Evolutionary conservation across 73 alveolate genomes (phyloP), one percentile per base, ranked within the genome.

Genomic region (Symbiodinium natans): DNA sequence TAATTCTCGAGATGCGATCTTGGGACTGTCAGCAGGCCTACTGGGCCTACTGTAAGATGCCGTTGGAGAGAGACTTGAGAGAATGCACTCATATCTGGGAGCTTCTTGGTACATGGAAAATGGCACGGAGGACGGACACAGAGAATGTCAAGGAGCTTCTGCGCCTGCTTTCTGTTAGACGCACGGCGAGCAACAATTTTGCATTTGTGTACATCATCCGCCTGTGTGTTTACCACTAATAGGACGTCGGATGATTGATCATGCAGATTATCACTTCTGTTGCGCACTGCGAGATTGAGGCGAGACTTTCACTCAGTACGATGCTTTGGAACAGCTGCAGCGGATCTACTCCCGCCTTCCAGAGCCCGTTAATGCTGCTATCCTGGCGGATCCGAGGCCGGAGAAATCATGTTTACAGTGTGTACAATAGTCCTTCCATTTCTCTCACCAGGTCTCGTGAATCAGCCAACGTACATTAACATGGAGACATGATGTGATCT

Each of bases 81-180:
- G n/a, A n/a, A n/a, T n/a, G n/a, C n/a, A n/a, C n/a, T n/a, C n/a
- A n/a, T n/a, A n/a, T n/a, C n/a, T n/a, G n/a, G 68, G 21, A 52
- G n/a, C 68, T 52, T 27, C 68, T 52, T 4, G 1, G 68, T 52
- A 4, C 68, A 52, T 52, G 1, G 71, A 0, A 52, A 5, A n/a
- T n/a, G n/a, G n/a, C n/a, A n/a, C n/a, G n/a, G 23, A 87, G 94
- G 94, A 87, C 54, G 83, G 86, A 88, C 80, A 56, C 95, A 46
- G 86, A 88, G 73, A 88, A 88, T 15, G 95, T 59, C 63, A 88
- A 88, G 74, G 86, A 88, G 71, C 95, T 88, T 29, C 71, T 88
- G 73, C 95, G 95, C 2, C 29, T 88, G 68, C 95, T 88, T 15
- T 88, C 74, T 29, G 86, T 63, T 34, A 63, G 95, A 36, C 43